These are phyloP conservation scores for Colletotrichum camelliae DNA, from an alignment of 2,329 filamentous ascomycete genomes.

Conservation along the genomic window DNA sequence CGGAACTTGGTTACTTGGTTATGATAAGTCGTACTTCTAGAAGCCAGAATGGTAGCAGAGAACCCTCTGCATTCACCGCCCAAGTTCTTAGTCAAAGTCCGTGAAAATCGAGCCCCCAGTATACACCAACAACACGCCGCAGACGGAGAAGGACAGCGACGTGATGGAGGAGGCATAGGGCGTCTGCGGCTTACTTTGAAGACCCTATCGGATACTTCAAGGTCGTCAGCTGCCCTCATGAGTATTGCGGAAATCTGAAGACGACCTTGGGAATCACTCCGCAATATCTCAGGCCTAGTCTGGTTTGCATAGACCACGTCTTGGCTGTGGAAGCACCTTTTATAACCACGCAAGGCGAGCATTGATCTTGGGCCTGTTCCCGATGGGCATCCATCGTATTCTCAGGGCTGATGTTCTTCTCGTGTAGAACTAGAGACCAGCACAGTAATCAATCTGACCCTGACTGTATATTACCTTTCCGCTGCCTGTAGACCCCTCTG, in stretches of 20 bases:
- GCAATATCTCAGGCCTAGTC: not conserved
- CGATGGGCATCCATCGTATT: not conserved
- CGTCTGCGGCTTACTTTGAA: not conserved
- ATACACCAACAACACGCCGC: not conserved
- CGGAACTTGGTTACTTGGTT: no score
- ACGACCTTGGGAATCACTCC: not conserved
- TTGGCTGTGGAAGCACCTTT: not conserved
- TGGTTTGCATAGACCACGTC: not conserved
- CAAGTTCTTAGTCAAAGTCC: no score
- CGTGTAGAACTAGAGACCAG: not conserved
- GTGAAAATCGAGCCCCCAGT: not conserved
- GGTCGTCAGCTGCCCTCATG: not conserved
- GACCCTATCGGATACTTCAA: not conserved
- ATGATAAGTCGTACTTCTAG: no score
- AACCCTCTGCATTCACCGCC: no score
- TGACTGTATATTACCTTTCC: no score
- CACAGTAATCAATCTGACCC: no score
- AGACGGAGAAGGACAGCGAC: not conserved
- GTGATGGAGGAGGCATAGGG: fast-evolving
- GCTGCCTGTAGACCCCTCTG: no score
- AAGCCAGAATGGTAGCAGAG: no score
- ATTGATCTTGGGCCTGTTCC: not conserved
- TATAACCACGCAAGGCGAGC: not conserved
- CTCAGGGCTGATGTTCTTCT: no score
- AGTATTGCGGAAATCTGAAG: not conserved